Conservation (phyloP, 1,139 yeast species). For the Taphrina wiesneri region DNA sequence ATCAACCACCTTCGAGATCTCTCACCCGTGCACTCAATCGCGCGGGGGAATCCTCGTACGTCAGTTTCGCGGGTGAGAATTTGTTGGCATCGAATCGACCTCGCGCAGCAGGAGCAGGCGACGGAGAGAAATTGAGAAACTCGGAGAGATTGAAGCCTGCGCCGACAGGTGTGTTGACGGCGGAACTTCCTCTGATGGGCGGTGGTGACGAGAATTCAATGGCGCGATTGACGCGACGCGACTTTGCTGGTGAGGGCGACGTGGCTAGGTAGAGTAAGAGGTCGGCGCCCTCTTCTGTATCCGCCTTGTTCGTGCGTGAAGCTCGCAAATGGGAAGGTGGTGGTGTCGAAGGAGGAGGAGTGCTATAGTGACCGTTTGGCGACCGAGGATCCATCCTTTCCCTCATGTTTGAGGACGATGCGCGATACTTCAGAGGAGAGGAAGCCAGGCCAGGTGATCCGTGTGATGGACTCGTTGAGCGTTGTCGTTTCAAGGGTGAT, state of each 20-base stretch:
- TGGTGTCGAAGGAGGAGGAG: constrained; percentile 31
- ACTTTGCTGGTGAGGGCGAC: constrained; percentile 70
- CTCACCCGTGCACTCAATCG: background rate
- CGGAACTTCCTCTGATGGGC: constrained; percentile 10
- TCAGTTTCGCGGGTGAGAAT: constrained; percentile 17
- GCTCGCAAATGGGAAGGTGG: constrained; percentile 21
- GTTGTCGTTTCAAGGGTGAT: constrained; percentile 25
- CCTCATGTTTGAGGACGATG: constrained; percentile 1
- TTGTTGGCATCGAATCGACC: constrained; percentile 13
- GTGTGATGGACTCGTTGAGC: constrained; percentile 12
- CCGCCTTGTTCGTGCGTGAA: constrained; percentile 12
- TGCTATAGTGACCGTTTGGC: constrained; percentile 1
- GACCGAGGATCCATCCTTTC: constrained; percentile 9
- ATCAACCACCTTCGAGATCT: background rate
- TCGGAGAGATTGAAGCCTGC: constrained; percentile 79
- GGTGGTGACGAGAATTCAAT: constrained; percentile 25
- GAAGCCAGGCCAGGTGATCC: background rate
- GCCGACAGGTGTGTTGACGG: constrained; percentile 46
- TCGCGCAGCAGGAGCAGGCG: constrained; percentile 51
- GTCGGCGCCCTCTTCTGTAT: constrained; percentile 74
- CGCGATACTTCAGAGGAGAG: constrained; percentile 24
- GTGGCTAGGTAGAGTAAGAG: constrained; percentile 78
- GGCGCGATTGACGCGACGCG: constrained; percentile 32
- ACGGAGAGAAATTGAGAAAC: constrained; percentile 76
- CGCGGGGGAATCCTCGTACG: constrained; percentile 9